Conservation (phyloP, 1,284 basidiomycete species). For the Cryptococcus sp. region DNA sequence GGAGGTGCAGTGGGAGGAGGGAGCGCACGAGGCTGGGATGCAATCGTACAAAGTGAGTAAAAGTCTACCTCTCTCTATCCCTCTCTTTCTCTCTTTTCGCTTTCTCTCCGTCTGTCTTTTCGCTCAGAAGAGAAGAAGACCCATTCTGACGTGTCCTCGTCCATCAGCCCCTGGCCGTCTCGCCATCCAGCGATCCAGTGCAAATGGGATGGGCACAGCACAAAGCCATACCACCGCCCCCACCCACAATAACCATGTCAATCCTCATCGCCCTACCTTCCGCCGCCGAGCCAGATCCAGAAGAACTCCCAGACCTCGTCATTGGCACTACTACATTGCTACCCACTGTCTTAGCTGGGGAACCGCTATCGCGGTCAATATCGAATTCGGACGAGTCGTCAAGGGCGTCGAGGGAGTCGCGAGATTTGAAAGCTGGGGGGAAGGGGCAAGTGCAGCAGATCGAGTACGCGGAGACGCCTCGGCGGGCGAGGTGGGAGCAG, state of each 20-base stretch:
- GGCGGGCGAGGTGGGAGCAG: constrained; percentile 15
- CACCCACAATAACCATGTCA: constrained; percentile 8
- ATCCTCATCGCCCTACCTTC: constrained; percentile 18
- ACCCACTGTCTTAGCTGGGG: constrained; percentile 1
- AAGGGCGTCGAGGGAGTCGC: not conserved
- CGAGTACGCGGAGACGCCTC: constrained; percentile 3
- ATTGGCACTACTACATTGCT: constrained; percentile 16
- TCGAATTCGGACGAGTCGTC: not conserved
- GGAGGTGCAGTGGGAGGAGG: constrained; percentile 8
- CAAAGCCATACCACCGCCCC: not conserved
- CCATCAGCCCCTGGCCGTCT: constrained; percentile 6
- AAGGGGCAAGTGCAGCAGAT: constrained; percentile 10
- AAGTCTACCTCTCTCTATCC: not conserved
- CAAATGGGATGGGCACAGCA: not conserved
- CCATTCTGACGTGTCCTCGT: no score
- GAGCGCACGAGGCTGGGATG: not conserved
- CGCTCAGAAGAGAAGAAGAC: no score
- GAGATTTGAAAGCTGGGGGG: not conserved
- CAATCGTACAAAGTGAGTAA: not conserved
- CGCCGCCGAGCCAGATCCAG: not conserved
- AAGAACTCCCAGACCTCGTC: constrained; percentile 20
- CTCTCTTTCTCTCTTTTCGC: not conserved
- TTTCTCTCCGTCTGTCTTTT: not conserved
- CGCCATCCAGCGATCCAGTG: not conserved
- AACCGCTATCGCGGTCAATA: not conserved